phyloP scores from a whole-genome alignment of 1,284 basidiomycete species.

The Ganoderma lucidum region DNA sequence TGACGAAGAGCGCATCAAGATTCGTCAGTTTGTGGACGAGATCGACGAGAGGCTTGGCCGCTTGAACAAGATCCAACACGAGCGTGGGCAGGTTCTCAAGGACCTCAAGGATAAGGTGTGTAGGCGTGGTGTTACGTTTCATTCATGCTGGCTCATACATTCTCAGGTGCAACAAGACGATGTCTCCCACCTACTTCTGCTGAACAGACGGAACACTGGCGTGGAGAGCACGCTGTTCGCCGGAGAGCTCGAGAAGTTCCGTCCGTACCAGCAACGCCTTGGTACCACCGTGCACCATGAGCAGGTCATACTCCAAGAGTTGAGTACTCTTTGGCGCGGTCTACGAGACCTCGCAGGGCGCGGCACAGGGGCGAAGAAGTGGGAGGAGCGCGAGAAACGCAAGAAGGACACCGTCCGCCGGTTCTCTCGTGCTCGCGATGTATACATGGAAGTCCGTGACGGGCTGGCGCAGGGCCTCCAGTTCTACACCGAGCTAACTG shows the following conservation, averaged over 20 bases:
- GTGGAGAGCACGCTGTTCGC: constrained; percentile 92
- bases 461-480: constrained; percentile 89
- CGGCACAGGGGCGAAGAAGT: constrained; percentile 76
- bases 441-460: constrained; percentile 87
- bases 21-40: constrained; percentile 74
- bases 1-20: constrained; percentile 72
- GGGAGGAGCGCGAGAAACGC: constrained; percentile 81
- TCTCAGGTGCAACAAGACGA: constrained; percentile 92
- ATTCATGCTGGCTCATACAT: background rate
- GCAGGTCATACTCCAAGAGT: constrained; percentile 73
- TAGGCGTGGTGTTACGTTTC: background rate
- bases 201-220: constrained; percentile 88
- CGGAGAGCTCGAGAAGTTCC: constrained; percentile 94
- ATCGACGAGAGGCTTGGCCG: constrained; percentile 82
- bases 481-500: constrained; percentile 88
- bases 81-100: constrained; percentile 87
- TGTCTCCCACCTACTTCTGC: constrained; percentile 92
- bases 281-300: constrained; percentile 82
- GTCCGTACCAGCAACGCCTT: constrained; percentile 88
- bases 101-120: constrained; percentile 93
- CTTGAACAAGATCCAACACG: constrained; percentile 84
- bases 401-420: constrained; percentile 78
- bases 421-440: constrained; percentile 80
- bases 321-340: constrained; percentile 74
- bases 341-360: constrained; percentile 78